phyloP scores from a whole-genome alignment of 768 basidiomycete genomes.

The Auricularia cornea region DNA sequence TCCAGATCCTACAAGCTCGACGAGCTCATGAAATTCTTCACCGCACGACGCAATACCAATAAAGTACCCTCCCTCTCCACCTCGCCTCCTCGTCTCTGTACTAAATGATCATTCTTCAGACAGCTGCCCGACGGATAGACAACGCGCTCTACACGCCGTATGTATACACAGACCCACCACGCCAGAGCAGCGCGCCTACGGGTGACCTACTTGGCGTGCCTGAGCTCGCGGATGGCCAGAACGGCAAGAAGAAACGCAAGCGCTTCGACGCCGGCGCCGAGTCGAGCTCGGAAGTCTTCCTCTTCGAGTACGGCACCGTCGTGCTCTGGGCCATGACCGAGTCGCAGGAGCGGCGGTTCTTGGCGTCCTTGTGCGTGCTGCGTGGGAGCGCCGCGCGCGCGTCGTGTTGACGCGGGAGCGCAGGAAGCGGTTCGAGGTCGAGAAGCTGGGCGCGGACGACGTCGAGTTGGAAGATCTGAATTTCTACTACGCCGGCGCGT shows the following conservation, averaged over 20 bases:
- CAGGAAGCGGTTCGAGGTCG: constrained; percentile 92
- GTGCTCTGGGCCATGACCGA: constrained; percentile 99
- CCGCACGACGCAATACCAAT: constrained; percentile 73
- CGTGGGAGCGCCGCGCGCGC: not conserved
- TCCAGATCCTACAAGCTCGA: constrained; percentile 79
- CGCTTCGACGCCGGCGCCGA: constrained; percentile 33
- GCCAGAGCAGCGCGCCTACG: constrained; percentile 22
- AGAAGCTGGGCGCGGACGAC: constrained; percentile 78
- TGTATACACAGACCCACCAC: constrained; percentile 45
- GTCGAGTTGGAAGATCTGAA: constrained; percentile 96
- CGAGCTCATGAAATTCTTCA: constrained; percentile 83
- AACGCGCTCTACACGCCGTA: constrained; percentile 94
- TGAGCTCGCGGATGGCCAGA: constrained; percentile 43
- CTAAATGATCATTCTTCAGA: constrained; percentile 35
- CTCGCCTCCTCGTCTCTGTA: too few relatives aligned
- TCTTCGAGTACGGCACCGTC: constrained; percentile 90
- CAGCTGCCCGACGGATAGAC: constrained; percentile 81
- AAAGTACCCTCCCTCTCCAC: too few relatives aligned
- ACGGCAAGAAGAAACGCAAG: constrained; percentile 50
- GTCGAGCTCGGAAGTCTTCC: constrained; percentile 69
- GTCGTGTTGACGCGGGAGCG: not conserved
- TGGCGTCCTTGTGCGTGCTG: constrained; percentile 73
- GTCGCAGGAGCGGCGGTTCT: constrained; percentile 79
- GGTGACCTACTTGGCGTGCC: constrained; percentile 76
- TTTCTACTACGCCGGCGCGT: constrained; percentile 69